Evolutionary conservation across 768 basidiomycete genomes (phyloP).

Genomic region (Suillus placidus): DNA sequence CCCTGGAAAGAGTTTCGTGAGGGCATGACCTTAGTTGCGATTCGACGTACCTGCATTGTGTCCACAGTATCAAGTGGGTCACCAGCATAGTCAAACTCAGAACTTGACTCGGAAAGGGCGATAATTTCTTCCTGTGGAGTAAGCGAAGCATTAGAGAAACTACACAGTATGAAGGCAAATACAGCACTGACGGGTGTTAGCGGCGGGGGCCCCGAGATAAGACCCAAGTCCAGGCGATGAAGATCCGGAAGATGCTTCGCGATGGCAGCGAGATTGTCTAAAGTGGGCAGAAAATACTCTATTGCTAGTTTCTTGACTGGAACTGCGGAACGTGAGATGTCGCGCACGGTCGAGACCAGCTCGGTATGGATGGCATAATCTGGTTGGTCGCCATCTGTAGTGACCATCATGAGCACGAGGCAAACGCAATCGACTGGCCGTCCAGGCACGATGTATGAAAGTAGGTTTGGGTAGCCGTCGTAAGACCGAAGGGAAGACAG

Average conservation of each 20-base stretch:
- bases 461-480: neutral
- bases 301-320: neutral
- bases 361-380: neutral
- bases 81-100: neutral
- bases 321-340: constrained; percentile 2
- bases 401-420: neutral
- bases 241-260: constrained; percentile 1
- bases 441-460: constrained; percentile 4
- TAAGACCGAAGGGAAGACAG: constrained; percentile 6
- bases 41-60: neutral
- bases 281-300: neutral
- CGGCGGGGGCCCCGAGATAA: neutral
- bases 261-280: neutral
- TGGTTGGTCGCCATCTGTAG: neutral
- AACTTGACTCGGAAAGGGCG: neutral
- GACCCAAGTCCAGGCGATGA: neutral
- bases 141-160: neutral
- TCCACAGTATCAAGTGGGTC: neutral
- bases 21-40: neutral
- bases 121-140: neutral
- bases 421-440: constrained; percentile 1
- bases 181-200: neutral
- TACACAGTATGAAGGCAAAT: neutral
- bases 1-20: neutral
- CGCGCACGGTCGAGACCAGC: neutral